Evolutionary conservation across 306 rosid genomes (phyloP), one percentile per base, ranked within the genome.

Genomic region (Lagenaria siceraria): DNA sequence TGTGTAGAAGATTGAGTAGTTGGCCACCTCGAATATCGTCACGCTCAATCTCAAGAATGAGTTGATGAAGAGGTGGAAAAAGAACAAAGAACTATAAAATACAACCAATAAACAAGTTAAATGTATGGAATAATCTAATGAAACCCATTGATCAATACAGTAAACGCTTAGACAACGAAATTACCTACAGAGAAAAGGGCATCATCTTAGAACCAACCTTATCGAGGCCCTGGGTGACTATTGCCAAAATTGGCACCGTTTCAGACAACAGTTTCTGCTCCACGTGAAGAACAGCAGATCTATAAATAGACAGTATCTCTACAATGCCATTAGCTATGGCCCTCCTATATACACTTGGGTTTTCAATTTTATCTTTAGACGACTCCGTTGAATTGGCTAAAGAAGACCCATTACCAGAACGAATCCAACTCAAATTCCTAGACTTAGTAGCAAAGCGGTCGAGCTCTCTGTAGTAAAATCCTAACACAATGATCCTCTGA

Each of bases 291-390:
- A 92, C 92, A 9, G 97, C 87, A 27, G 99, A 95, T 85, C 93
- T 80, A 69, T 90, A 95, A 63, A 90, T 88, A 0, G 98, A 87
- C 54, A 95, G 87, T 74, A 95, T 86, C 89, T 95, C 98, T 15
- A 90, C 92, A 73, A 95, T 84, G 81, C 98, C 98, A 86, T 95
- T 95, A 8, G 98, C 98, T 10, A 95, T 54, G 38, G 98, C 97
- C 79, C 98, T 89, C 25, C 91, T 92, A 77, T 95, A 95, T 76
- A 95, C 92, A 78, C 99, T 92, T 13, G 82, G 89, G 81, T 81
- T 90, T 80, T 82, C 89, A 27, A 31, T 31, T 68, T 82, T 81
- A 14, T 36, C 83, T 24, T 76, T 66, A 17, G 78, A 48, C 36
- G 66, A 71, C 36, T 81, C 91, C 77, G 84, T 78, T 62, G 64